Evolutionary conservation across 106 monocot genomes (phyloP), one percentile per base, ranked within the genome.

Genomic region (Triglochin maritima): DNA sequence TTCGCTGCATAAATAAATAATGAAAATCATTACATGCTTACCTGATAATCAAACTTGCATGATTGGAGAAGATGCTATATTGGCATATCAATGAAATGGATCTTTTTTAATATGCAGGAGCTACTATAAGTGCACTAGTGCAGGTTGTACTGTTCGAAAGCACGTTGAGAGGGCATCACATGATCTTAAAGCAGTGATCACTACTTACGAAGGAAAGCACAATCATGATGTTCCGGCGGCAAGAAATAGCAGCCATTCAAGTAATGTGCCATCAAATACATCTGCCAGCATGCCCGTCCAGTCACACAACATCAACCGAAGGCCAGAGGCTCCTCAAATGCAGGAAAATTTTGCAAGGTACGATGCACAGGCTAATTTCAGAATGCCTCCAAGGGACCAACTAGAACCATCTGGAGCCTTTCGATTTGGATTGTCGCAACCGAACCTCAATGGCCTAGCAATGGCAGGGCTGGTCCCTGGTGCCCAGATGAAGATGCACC

Each of bases 161-260:
- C 94, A 94, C 58, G 94, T 94, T 15, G 94, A 94, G 79, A 80
- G 94, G 66, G 89, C 94, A 47, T 89, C 89, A 0, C 84, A 94
- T 69, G 94, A 94, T 77, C 81, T 89, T 17, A 89, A 89, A 46
- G 82, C 89, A n/a, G 89, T 94, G 17, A 94, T 94, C 62, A 89
- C 89, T 50, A 89, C 84, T 2, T 94, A 94, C 9, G 94, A 89
- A 65, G 92, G 92, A 12, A 87, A 87, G 64, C 92, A 92, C 79
- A 92, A 92, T 77, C 94, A 94, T 57, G 94, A 85, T 13, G 89
- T 94, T 54, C 94, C 89, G 10, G 86, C 84, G 52, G 79, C 83
- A 7, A 87, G 81, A 68, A 84, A 77, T 76, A 80, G 76, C 65
- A 68, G 67, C 75, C 87, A 81, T 54, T 66, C 75, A 74, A 79